Evolutionary conservation across 2,329 filamentous ascomycete genomes (phyloP), one percentile per base, ranked within the genome.

Genomic region (Ramularia endophylla): DNA sequence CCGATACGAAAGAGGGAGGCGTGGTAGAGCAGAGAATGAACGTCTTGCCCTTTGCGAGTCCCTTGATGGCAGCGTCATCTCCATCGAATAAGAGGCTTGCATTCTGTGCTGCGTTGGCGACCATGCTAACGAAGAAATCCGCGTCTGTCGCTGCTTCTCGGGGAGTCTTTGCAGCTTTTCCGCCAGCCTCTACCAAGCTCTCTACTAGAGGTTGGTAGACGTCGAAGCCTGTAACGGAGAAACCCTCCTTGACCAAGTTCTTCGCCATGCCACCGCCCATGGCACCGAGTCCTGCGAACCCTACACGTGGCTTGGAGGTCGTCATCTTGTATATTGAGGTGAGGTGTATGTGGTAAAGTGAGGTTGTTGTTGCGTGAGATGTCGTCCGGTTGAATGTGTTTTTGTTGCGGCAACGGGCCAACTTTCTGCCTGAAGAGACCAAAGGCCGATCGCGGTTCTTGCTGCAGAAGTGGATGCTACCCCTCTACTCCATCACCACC

Each of bases 191-290:
- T 30, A 72, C 65, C 67, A 87, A 86, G 16, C 73, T 75, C 41
- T 83, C 75, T 25, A 87, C 72, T 0, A 81, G 80, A 5, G 81
- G 79, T 2, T 68, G 67, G 66, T 77, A 86, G 29, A 87, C 75
- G 56, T 88, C 84, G 59, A 80, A 87, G 41, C 83, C 83, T 16
- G 77, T 81, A 17, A 87, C 82, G 18, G 67, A 46, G 62, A 82
- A 85, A 43, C 81, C 81, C 49, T 75, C 66, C 51, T 79, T 78
- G 54, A 87, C 69, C 33, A 88, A 75, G 58, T 87, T 75, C 45
- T 77, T 84, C 49, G 84, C 84, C 83, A 88, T 87, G 59, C 84
- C 84, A 61, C 86, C 84, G 58, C 84, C 84, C 84, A 87, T 87
- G 64, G 83, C 83, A 42, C 84, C 84, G 3, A 88, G 80, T 69